These are phyloP conservation scores for Phytophthora melonis DNA, from an alignment of 352 stramenopile species.

Conservation along the genomic window DNA sequence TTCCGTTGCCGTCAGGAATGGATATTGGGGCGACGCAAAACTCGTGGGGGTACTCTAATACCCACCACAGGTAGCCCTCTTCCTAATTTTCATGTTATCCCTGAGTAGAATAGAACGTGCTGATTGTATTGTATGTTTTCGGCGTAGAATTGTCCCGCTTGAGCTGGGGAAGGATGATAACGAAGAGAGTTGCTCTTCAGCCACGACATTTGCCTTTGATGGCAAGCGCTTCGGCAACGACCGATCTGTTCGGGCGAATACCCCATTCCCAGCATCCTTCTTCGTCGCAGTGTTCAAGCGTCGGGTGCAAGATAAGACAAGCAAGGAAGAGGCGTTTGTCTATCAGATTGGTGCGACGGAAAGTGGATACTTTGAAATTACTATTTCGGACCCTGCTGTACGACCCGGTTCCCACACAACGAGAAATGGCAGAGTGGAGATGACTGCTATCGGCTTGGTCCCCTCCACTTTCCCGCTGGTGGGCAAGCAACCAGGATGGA, in stretches of 20 bases:
- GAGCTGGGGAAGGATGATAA: slow-evolving; percentile 11
- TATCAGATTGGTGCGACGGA: slow-evolving; percentile 61
- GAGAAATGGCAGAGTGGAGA: slow-evolving; percentile 41
- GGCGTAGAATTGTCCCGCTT: slow-evolving; percentile 22
- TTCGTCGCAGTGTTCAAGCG: slow-evolving; percentile 66
- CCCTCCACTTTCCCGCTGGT: slow-evolving; percentile 61
- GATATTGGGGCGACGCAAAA: slow-evolving; percentile 56
- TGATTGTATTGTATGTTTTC: background rate
- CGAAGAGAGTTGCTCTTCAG: slow-evolving; percentile 1
- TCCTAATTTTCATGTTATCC: background rate
- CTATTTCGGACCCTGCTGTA: slow-evolving; percentile 43
- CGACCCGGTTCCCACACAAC: slow-evolving; percentile 12
- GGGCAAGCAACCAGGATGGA: slow-evolving; percentile 77
- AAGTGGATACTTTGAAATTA: slow-evolving; percentile 86
- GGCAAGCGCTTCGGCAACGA: slow-evolving; percentile 62
- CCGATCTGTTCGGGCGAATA: slow-evolving; percentile 75
- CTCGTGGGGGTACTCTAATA: slow-evolving; percentile 38
- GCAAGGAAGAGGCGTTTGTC: slow-evolving; percentile 18
- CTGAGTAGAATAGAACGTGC: background rate
- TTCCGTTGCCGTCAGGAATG: slow-evolving; percentile 63
- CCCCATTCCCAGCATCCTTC: slow-evolving; percentile 62
- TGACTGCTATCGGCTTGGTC: slow-evolving; percentile 72
- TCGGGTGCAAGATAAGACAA: background rate
- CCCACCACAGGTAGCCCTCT: slow-evolving; percentile 52
- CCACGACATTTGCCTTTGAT: slow-evolving; percentile 54